phyloP scores from a whole-genome alignment of 257 asterid genomes.

The Primulina tabacum region DNA sequence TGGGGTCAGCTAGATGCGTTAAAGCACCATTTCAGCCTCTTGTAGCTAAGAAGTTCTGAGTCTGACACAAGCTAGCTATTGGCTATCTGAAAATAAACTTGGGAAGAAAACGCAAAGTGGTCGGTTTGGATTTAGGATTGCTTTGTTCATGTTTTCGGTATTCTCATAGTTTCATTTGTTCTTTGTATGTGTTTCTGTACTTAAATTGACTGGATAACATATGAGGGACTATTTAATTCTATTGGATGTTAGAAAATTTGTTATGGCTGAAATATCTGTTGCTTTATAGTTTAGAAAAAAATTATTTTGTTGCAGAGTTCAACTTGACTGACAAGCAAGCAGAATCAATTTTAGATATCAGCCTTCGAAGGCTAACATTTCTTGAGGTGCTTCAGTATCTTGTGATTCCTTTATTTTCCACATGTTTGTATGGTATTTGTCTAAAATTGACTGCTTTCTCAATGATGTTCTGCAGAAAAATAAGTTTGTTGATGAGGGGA shows the following conservation, averaged over 20 bases:
- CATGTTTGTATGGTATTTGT: conserved; percentile 8
- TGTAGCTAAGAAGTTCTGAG: not conserved
- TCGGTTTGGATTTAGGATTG: not conserved
- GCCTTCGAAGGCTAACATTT: conserved; percentile 84
- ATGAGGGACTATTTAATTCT: not conserved
- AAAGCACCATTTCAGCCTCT: not conserved
- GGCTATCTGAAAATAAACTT: not conserved
- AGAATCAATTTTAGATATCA: conserved; percentile 91
- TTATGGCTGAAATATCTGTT: not conserved
- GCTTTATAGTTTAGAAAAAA: not conserved
- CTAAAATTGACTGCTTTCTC: conserved; percentile 18
- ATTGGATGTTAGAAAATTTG: not conserved
- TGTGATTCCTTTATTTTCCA: conserved; percentile 18
- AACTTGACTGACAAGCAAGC: conserved; percentile 88
- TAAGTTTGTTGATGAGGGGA: conserved; percentile 82
- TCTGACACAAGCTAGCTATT: not conserved
- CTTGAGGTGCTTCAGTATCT: conserved; percentile 63
- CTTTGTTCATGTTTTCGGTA: not conserved
- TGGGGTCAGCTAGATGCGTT: not conserved
- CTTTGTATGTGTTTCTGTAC: not conserved
- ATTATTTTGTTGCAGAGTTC: conserved; percentile 56
- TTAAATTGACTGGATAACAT: not conserved
- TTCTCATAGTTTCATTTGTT: not conserved
- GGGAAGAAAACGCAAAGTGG: not conserved
- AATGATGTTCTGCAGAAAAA: conserved; percentile 59